Base-by-base conservation (phyloP, 352 stramenopile species). In the Phytophthora cajani region DNA sequence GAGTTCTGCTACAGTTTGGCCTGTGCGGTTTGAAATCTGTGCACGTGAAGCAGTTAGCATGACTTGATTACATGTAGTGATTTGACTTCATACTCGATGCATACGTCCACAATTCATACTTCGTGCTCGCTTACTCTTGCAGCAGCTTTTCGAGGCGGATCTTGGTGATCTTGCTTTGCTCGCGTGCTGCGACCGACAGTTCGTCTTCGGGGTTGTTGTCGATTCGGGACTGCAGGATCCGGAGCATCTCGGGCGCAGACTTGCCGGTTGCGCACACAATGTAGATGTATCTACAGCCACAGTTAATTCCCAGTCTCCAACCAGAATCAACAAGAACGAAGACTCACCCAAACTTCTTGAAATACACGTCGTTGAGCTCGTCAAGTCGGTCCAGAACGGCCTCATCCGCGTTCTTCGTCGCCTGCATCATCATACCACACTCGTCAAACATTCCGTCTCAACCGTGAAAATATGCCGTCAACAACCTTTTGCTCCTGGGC, bases 191-290 rank as follows among this genome's bases (percentile, higher is more conserved):
- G 23, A 92, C 72, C n/a, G 68, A 40, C 5, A 94, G 73, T 67
- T 94, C 87, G 1, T 71, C 61, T 40, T 84, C 79, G 0, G 64
- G 23, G 16, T 51, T 71, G 63, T 92, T 91, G 33, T 52, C 61
- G 12, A 91, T 62, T 1, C 87, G 80, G 7, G 75, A 82, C 63
- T 93, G 74, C 14, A 94, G 66, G 64, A 94, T 91, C 21, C 62
- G 55, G 2, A 94, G 79, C 87, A 93, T 94, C 69, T 93, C 85
- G 5, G 79, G 62, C 4, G 87, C 85, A 14, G 85, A 91, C 59
- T 94, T 94, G 56, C 85, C 85, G 38, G 87, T 94, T 11, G 85
- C 85, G 52, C 87, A 94, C 11, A 94, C 81, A 55, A 94, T 93
- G 74, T 88, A 94, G 32, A 93, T 91, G 69, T 90, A 92, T 14